phyloP scores from a whole-genome alignment of 78 protist genomes.

The Dictyostelium brefeldianum region DNA sequence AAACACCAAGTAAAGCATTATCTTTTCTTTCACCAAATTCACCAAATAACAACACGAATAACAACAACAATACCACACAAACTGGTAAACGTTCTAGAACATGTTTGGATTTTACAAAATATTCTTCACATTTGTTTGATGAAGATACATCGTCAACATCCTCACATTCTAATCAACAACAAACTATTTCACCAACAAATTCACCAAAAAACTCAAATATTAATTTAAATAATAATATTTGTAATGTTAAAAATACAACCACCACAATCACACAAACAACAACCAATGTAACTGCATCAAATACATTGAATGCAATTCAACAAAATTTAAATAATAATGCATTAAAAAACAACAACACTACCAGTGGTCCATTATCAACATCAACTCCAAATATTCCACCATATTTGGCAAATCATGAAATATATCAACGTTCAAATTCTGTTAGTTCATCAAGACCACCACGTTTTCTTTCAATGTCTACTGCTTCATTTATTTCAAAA shows the following conservation, averaged over 20 bases:
- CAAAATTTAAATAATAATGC: background rate
- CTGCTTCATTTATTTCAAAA: background rate
- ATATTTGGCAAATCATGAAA: background rate
- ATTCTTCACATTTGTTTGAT: background rate
- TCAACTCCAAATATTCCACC: background rate
- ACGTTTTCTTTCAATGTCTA: constrained; percentile 7
- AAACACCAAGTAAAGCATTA: constrained; percentile 60
- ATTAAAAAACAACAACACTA: background rate
- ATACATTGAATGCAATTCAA: constrained; percentile 10
- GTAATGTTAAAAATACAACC: background rate
- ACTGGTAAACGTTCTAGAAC: constrained; percentile 33
- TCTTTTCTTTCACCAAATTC: constrained; percentile 8
- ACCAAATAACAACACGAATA: background rate
- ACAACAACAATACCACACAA: background rate
- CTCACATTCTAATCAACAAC: background rate
- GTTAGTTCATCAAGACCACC: background rate
- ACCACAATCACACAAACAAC: background rate
- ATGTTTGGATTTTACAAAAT: constrained; percentile 35
- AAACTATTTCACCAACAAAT: background rate
- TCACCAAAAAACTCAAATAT: constrained; percentile 1
- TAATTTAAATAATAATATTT: background rate
- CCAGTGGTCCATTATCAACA: no score
- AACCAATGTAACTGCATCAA: background rate
- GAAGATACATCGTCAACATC: background rate
- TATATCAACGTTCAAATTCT: constrained; percentile 1